These are phyloP conservation scores for Solanum dulcamara DNA, from an alignment of 257 asterid species.

Conservation along the genomic window DNA sequence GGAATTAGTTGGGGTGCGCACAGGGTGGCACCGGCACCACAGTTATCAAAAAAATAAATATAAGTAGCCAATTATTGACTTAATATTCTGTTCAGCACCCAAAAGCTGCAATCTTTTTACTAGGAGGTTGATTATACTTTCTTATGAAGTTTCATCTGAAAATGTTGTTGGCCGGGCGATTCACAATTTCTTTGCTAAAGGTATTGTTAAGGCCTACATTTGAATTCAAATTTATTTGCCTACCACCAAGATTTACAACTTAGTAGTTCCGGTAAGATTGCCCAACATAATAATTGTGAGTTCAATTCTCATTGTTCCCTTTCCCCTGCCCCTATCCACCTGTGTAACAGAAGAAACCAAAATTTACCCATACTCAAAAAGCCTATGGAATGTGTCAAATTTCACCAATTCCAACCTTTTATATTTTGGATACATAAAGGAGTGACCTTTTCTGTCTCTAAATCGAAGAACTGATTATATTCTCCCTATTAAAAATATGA, in stretches of 20 bases:
- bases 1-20: not conserved
- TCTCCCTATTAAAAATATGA: not conserved
- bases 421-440: not conserved
- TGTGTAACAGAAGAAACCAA: not conserved
- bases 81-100: not conserved
- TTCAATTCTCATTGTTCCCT: not conserved
- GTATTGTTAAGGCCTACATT: not conserved
- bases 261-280: not conserved
- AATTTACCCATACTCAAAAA: not conserved
- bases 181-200: not conserved
- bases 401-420: not conserved
- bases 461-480: not conserved
- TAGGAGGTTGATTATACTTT: not conserved
- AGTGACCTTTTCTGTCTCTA: not conserved
- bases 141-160: not conserved
- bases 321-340: not conserved
- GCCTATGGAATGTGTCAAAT: not conserved
- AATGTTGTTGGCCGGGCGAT: not conserved
- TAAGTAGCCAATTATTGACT: not conserved
- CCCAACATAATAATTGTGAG: not conserved
- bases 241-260: not conserved
- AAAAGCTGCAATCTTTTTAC: not conserved
- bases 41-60: too few species aligned
- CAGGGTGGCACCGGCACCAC: too few species aligned
- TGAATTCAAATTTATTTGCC: not conserved